Conservation (phyloP, 1,139 yeast genomes). For the Zhuliangozyma parablackwelliae region DNA sequence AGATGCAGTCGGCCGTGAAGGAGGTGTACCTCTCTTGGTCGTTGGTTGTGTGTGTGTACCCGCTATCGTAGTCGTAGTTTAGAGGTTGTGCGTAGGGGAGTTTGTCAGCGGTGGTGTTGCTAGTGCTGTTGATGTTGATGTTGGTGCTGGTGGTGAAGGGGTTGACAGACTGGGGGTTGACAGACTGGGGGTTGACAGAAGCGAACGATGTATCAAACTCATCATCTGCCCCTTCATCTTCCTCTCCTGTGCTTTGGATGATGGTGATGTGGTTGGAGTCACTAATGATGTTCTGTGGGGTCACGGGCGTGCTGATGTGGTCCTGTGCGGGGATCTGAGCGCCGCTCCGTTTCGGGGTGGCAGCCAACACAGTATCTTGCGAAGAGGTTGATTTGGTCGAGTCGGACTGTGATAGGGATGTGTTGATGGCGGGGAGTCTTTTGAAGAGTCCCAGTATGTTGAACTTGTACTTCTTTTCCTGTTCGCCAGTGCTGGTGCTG, state of each 20-base stretch:
- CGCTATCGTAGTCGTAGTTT: conserved; percentile 2
- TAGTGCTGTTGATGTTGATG: no score
- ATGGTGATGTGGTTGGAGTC: conserved; percentile 7
- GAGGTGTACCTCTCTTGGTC: conserved; percentile 20
- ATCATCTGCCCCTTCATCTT: conserved; percentile 5
- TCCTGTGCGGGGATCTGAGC: neutral
- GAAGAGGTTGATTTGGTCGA: no score
- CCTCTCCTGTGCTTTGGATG: conserved; percentile 5
- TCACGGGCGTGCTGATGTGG: neutral
- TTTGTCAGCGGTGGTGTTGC: neutral
- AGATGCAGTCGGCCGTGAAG: conserved; percentile 36
- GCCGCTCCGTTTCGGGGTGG: neutral
- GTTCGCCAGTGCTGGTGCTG: no score
- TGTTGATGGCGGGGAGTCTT: conserved; percentile 2
- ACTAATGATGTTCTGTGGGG: conserved; percentile 3
- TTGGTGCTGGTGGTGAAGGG: neutral
- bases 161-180: neutral
- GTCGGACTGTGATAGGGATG: no score
- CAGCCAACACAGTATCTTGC: no score
- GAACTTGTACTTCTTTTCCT: conserved; percentile 8
- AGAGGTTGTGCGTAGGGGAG: conserved; percentile 1
- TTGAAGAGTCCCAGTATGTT: conserved; percentile 9
- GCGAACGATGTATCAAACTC: no score
- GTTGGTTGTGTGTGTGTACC: conserved; percentile 2
- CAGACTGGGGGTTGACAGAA: neutral